Base-by-base conservation (phyloP, 2,329 filamentous ascomycete species). In the Calcarisporium arbuscula region DNA sequence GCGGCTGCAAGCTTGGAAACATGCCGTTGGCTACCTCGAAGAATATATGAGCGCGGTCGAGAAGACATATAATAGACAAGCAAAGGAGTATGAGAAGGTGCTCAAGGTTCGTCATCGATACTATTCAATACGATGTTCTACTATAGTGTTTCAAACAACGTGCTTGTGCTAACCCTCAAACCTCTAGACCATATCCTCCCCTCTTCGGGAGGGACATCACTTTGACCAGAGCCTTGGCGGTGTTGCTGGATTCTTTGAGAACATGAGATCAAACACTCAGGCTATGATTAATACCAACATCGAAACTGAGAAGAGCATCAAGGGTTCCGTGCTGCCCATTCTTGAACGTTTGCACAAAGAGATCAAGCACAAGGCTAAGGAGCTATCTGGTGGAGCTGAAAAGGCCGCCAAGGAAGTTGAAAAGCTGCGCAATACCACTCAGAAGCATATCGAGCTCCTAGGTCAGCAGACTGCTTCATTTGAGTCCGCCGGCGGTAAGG, bases 311-410 rank as follows among this genome's bases (percentile, higher is more conserved):
- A 92, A 92, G 69, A 85, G 80, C 48, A 73, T 98, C 47, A 94
- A 90, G 63, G 82, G 80, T 40, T 80, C 81, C 11, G 84, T 96
- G 19, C 71, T 95, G 15, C 92, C 90, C 23, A 81, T 90, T 44
- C 81, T 98, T 54, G 86, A 94, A 50, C 83, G 88, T 34, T 71
- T 98, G 31, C 89, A 96, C 67, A 82, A 86, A 58, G 92, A 96
- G 60, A 92, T 98, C 70, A 98, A 96, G 74, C 80, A 84, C 66
- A 96, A 96, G 69, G 73, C 77, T 44, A 96, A 96, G 69, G 89
- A 95, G 62, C 74, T 98, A 32, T 72, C 76, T 28, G 73, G 79
- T 42, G 89, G 90, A 8, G 86, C 85, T 16, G 75, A 80, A 41
- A 95, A 94, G 68, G 77, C 81, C 12, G 79, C 85, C 46, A 98